phyloP scores from a whole-genome alignment of 768 basidiomycete genomes.

The Panaeolus papilionaceus region DNA sequence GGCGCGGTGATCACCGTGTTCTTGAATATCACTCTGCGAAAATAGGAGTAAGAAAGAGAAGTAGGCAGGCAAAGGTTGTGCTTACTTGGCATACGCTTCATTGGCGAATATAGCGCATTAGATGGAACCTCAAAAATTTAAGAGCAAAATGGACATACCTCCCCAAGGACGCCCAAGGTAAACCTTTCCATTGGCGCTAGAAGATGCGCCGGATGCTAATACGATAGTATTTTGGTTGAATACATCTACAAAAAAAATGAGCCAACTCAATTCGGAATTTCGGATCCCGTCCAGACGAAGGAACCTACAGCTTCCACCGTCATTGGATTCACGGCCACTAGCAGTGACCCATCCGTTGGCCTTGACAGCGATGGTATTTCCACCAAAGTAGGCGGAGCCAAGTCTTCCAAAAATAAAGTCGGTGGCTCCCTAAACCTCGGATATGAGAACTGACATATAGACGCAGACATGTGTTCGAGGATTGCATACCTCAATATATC shows the following conservation, averaged over 20 bases:
- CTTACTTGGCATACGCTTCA: constrained; percentile 55
- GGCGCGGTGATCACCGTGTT: constrained; percentile 48
- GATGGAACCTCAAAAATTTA: constrained; percentile 30
- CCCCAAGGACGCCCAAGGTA: constrained; percentile 54
- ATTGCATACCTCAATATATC: constrained; percentile 44
- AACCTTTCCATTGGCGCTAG: constrained; percentile 37
- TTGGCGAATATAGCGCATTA: constrained; percentile 54
- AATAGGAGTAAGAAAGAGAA: neutral
- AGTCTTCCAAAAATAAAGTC: constrained; percentile 56
- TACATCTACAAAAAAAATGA: constrained; percentile 33
- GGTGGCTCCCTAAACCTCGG: constrained; percentile 40
- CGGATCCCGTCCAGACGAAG: neutral
- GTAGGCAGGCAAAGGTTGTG: neutral
- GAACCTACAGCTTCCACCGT: constrained; percentile 42
- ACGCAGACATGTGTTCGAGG: neutral
- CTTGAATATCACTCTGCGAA: constrained; percentile 52
- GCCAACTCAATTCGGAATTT: neutral
- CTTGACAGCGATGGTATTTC: constrained; percentile 52
- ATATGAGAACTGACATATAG: neutral
- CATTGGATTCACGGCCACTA: constrained; percentile 50
- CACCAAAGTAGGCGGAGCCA: constrained; percentile 48
- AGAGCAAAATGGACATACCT: constrained; percentile 29
- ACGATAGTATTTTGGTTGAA: constrained; percentile 48
- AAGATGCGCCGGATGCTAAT: constrained; percentile 36
- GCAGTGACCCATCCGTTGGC: constrained; percentile 55